Evolutionary conservation across 257 asterid genomes (phyloP).

Genomic region (Paraleonurus japonicus): DNA sequence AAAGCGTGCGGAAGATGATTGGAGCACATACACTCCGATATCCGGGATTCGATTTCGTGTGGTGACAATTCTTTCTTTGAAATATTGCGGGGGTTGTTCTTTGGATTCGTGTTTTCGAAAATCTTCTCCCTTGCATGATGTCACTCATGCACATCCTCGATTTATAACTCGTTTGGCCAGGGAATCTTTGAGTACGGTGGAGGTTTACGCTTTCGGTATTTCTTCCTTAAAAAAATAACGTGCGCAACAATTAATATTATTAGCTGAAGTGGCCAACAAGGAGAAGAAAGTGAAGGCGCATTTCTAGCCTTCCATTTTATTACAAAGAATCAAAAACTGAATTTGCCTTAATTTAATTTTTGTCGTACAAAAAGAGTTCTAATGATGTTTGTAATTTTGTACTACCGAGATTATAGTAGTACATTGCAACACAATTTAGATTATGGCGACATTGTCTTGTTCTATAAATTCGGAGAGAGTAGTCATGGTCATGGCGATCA

Average conservation of each 20-base stretch:
- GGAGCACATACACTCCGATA: too few species aligned
- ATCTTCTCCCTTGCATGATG: too few species aligned
- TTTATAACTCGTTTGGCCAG: too few species aligned
- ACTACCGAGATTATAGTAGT: constrained; percentile 24
- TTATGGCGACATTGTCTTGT: neutral
- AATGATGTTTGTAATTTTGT: constrained; percentile 14
- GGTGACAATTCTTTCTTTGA: too few species aligned
- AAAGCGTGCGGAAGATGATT: too few species aligned
- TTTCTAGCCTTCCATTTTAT: constrained; percentile 20
- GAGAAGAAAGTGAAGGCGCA: neutral
- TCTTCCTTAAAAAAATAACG: too few species aligned
- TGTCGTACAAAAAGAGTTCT: constrained; percentile 27
- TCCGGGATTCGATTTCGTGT: too few species aligned
- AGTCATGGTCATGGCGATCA: neutral
- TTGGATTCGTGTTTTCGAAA: too few species aligned
- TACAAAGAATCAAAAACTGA: constrained; percentile 4
- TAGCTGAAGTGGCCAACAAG: neutral
- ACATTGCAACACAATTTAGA: neutral
- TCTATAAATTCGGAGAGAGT: constrained; percentile 24
- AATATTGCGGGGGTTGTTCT: too few species aligned
- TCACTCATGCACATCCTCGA: too few species aligned
- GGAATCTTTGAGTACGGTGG: too few species aligned
- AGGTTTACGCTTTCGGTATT: too few species aligned
- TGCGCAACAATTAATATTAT: neutral
- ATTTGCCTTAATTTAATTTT: constrained; percentile 1